Conservation (phyloP, 805 yeast species). For the Candida insectalens region DNA sequence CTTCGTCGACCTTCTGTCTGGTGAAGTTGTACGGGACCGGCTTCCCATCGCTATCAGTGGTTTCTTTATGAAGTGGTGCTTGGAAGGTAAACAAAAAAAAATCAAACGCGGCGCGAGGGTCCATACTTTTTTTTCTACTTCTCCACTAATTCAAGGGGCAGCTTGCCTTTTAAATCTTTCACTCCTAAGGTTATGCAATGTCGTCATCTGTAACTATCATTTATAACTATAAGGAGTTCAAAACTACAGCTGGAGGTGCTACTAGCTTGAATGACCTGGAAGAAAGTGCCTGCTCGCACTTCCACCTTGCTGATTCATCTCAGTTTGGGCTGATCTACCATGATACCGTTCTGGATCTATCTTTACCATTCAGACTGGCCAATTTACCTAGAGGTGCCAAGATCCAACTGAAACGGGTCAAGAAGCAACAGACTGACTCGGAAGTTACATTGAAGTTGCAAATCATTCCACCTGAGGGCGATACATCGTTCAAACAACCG, state of each 20-base stretch:
- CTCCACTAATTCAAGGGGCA: neutral
- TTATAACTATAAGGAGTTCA: constrained; percentile 25
- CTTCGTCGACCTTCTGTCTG: no score
- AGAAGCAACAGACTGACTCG: neutral
- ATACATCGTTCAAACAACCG: constrained; percentile 1
- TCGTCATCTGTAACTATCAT: constrained; percentile 29
- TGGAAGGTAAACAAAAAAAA: no score
- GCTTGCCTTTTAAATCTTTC: neutral
- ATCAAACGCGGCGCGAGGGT: neutral
- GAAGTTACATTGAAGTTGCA: constrained; percentile 5
- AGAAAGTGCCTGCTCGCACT: constrained; percentile 25
- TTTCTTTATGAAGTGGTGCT: no score
- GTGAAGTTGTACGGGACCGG: no score
- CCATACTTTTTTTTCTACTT: neutral
- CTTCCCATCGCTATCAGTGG: no score
- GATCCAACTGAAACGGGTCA: constrained; percentile 17
- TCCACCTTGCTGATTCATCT: constrained; percentile 20
- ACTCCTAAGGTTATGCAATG: neutral
- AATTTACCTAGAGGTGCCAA: constrained; percentile 36
- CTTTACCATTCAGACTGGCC: constrained; percentile 32
- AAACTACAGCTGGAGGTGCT: constrained; percentile 25
- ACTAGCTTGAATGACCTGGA: constrained; percentile 28
- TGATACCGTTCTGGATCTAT: constrained; percentile 18
- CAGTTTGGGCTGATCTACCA: neutral
- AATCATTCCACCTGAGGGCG: constrained; percentile 6